Percentiles rank a stretch among this genome's conserved stretches.
phyloP scores from a whole-genome alignment of 164 flowering plant species.

The Sedum album region DNA sequence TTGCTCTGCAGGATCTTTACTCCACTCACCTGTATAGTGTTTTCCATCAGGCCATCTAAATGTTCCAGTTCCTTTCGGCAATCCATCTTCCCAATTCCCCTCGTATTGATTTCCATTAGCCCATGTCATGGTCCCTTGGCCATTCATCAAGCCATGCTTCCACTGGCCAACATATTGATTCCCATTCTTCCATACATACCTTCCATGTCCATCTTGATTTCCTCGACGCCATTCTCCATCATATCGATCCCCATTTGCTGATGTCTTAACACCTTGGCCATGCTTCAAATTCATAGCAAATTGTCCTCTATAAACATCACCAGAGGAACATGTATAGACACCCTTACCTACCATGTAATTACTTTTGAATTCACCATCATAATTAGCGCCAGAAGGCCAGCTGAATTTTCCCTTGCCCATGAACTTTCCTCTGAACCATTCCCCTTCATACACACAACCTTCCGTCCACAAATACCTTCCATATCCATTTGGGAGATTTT shows the following conservation, averaged over 20 bases:
- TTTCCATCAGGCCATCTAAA: constrained; percentile 59
- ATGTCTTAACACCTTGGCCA: constrained; percentile 53
- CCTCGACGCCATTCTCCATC: constrained; percentile 86
- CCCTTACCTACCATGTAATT: constrained; percentile 86
- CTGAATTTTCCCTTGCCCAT: constrained; percentile 69
- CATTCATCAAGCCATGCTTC: constrained; percentile 44
- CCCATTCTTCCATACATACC: constrained; percentile 62
- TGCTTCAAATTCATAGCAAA: constrained; percentile 73
- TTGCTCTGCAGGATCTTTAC: constrained; percentile 46
- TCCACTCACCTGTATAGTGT: constrained; percentile 61
- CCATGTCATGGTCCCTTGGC: constrained; percentile 52
- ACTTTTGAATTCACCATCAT: constrained; percentile 72
- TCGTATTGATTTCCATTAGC: constrained; percentile 53
- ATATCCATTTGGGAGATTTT: constrained; percentile 48
- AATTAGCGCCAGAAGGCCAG: constrained; percentile 91
- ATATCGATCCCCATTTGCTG: constrained; percentile 62
- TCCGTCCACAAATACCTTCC: constrained; percentile 85
- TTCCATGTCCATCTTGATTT: constrained; percentile 62
- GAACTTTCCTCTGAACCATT: constrained; percentile 62
- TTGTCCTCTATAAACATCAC: constrained; percentile 53
- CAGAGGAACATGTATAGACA: constrained; percentile 47
- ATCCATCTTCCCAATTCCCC: constrained; percentile 63
- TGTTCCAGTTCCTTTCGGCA: constrained; percentile 60
- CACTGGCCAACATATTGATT: constrained; percentile 54
- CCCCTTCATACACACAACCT: constrained; percentile 89